Conservation (phyloP, 2,329 filamentous ascomycete species). For the Nothophaeocryptopus gaeumannii region DNA sequence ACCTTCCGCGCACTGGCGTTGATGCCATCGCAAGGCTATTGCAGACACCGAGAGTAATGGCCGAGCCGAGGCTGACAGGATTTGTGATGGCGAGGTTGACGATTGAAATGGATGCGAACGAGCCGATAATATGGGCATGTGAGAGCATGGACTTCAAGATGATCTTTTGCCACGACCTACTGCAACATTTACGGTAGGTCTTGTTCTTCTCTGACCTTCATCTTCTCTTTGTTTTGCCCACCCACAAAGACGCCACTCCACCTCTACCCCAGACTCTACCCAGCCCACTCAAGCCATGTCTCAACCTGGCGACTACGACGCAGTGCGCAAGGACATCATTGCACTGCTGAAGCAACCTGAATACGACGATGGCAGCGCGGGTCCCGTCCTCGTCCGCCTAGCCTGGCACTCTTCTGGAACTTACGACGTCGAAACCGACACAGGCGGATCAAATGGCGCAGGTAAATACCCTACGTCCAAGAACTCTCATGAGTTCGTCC, state of each 20-base stretch:
- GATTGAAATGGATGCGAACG: neutral
- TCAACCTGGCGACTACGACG: conserved; percentile 35
- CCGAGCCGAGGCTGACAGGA: neutral
- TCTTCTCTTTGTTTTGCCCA: no score
- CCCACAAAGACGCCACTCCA: neutral
- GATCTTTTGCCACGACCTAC: neutral
- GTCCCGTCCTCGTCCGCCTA: conserved; percentile 61
- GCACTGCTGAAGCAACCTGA: conserved; percentile 45
- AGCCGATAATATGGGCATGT: neutral
- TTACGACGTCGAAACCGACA: conserved; percentile 58
- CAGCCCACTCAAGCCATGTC: conserved; percentile 10
- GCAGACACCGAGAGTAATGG: neutral
- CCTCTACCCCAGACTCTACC: neutral
- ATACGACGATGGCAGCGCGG: conserved; percentile 64
- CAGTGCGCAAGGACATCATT: conserved; percentile 51
- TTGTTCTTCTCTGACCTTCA: neutral
- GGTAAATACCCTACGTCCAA: no score
- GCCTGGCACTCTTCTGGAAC: conserved; percentile 66
- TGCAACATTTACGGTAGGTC: neutral
- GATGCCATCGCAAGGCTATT: neutral
- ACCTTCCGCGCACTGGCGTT: no score
- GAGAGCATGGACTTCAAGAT: neutral
- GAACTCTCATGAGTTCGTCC: no score
- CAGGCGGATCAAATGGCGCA: conserved; percentile 63
- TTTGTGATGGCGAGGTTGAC: neutral